These are phyloP conservation scores for Penicillium manginii DNA, from an alignment of 495 filamentous ascomycete genomes.

Conservation along the genomic window DNA sequence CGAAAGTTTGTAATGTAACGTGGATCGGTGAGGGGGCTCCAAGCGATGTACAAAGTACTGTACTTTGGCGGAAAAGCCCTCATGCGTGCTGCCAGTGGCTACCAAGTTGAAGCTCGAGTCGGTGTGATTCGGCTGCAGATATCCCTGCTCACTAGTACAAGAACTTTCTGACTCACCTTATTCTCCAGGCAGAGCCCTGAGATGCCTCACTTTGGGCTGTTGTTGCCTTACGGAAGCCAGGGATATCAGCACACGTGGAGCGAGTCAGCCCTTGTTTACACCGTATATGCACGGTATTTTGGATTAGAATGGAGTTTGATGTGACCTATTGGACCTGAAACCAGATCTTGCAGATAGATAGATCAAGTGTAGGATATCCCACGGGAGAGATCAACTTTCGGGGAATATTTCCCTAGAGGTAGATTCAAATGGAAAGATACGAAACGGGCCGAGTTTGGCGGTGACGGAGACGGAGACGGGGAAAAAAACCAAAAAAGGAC, in stretches of 20 bases:
- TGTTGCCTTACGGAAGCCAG: background rate
- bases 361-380: too few species aligned
- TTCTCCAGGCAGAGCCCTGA: background rate
- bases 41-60: background rate
- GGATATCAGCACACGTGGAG: background rate
- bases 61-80: background rate
- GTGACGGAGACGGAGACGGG: conserved; percentile 10
- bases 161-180: background rate
- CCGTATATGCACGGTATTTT: conserved; percentile 3
- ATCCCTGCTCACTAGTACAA: background rate
- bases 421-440: background rate
- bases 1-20: background rate
- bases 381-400: too few species aligned
- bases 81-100: background rate
- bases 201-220: conserved; percentile 4
- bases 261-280: background rate
- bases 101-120: background rate
- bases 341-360: too few species aligned
- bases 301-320: background rate
- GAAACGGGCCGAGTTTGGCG: background rate
- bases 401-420: too few species aligned
- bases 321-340: background rate
- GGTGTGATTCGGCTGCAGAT: conserved; percentile 9
- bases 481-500: background rate
- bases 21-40: background rate